Evolutionary conservation across 106 monocot genomes (phyloP).

Genomic region (Platanthera zijinensis): DNA sequence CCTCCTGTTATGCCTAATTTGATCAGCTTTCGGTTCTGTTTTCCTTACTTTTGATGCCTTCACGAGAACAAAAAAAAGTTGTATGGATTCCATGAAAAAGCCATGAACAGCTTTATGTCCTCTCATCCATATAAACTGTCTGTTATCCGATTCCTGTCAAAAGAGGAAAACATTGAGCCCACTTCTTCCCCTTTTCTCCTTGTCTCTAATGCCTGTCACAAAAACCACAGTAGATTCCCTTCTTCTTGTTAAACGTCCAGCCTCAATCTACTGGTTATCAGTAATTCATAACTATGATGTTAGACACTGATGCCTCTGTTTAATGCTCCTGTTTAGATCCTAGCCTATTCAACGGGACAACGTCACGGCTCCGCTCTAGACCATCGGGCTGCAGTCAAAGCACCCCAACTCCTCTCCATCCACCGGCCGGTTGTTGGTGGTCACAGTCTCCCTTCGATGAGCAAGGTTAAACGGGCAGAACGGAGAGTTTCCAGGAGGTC

Average conservation of each 20-base stretch:
- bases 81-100: background rate
- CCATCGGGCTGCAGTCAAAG: no score
- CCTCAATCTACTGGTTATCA: background rate
- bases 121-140: background rate
- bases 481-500: no score
- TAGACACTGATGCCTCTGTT: background rate
- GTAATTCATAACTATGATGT: background rate
- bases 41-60: background rate
- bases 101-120: background rate
- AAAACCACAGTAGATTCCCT: background rate
- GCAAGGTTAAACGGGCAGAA: no score
- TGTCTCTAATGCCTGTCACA: background rate
- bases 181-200: background rate
- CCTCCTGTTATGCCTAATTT: background rate
- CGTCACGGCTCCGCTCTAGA: background rate
- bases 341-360: background rate
- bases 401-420: background rate
- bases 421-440: background rate
- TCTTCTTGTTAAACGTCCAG: background rate
- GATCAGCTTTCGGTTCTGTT: background rate
- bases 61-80: background rate
- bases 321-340: background rate
- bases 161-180: conserved; percentile 2
- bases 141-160: background rate
- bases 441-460: no score